These are phyloP conservation scores for Cladorrhinum samala DNA, from an alignment of 495 filamentous ascomycete genomes.

Conservation along the genomic window DNA sequence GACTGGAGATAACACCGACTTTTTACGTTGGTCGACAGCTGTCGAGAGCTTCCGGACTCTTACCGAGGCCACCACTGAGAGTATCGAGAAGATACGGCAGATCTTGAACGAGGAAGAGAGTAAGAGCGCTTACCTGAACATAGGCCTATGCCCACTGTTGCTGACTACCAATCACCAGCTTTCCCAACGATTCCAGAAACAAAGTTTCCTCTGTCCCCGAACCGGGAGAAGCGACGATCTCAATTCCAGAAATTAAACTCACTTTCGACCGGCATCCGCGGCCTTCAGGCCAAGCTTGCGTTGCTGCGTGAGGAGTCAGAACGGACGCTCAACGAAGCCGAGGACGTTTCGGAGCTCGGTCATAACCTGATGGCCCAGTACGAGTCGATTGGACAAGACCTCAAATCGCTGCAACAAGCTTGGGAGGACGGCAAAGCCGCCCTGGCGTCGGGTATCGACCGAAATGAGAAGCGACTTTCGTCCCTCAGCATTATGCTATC, in stretches of 20 bases:
- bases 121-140: constrained; percentile 39
- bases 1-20: constrained; percentile 75
- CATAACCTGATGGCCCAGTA: constrained; percentile 78
- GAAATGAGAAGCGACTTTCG: constrained; percentile 62
- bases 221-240: constrained; percentile 70
- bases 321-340: constrained; percentile 63
- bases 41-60: constrained; percentile 67
- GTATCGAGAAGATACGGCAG: constrained; percentile 49
- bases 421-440: constrained; percentile 84
- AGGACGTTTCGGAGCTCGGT: constrained; percentile 67
- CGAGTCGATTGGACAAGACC: constrained; percentile 85
- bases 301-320: constrained; percentile 86
- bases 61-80: constrained; percentile 50
- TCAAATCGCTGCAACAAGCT: constrained; percentile 74
- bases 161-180: constrained; percentile 14
- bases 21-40: constrained; percentile 69
- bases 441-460: constrained; percentile 66
- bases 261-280: constrained; percentile 83
- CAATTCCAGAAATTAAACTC: constrained; percentile 82
- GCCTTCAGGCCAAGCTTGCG: constrained; percentile 91
- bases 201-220: constrained; percentile 63
- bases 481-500: constrained; percentile 66
- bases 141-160: neutral
- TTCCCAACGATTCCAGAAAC: constrained; percentile 48
- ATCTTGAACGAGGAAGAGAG: constrained; percentile 81